phyloP scores from a whole-genome alignment of 805 yeast species.

The Kodamaea leandrae region DNA sequence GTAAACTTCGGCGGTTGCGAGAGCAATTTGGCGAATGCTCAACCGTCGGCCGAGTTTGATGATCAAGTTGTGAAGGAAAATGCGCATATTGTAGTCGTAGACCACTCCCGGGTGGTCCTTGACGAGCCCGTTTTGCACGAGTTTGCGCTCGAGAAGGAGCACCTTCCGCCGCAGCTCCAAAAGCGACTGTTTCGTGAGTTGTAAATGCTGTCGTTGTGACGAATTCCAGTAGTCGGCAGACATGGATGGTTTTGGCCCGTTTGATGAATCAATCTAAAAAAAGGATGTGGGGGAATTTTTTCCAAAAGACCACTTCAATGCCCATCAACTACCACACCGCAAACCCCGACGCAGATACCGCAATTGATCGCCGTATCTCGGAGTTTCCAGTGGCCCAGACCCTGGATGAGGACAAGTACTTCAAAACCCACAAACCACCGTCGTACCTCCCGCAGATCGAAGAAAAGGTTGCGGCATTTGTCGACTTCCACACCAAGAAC shows the following conservation, averaged over 20 bases:
- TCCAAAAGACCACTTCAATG: too few relatives aligned
- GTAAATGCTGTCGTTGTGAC: slow-evolving; percentile 81
- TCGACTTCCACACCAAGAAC: slow-evolving; percentile 47
- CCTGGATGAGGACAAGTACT: slow-evolving; percentile 73
- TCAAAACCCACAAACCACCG: slow-evolving; percentile 71
- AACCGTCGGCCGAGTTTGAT: slow-evolving; percentile 77
- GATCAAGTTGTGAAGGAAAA: slow-evolving; percentile 73
- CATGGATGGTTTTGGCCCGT: slow-evolving; percentile 43
- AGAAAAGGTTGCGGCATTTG: slow-evolving; percentile 56
- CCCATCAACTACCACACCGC: slow-evolving; percentile 47
- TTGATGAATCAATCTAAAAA: too few relatives aligned
- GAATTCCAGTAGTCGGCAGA: slow-evolving; percentile 89
- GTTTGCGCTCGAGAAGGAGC: slow-evolving; percentile 38
- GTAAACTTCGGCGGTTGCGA: slow-evolving; percentile 88
- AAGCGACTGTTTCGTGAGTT: slow-evolving; percentile 63
- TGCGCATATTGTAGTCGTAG: slow-evolving; percentile 63
- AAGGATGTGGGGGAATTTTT: slow-evolving; percentile 1
- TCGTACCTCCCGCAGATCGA: slow-evolving; percentile 63
- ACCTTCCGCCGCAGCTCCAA: slow-evolving; percentile 43
- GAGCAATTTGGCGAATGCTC: slow-evolving; percentile 73
- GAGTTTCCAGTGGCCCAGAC: slow-evolving; percentile 75
- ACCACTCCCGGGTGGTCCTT: slow-evolving; percentile 45
- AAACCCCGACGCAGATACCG: slow-evolving; percentile 64
- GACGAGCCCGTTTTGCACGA: slow-evolving; percentile 43
- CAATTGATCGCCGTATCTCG: slow-evolving; percentile 76